Evolutionary conservation across 2,329 filamentous ascomycete genomes (phyloP).

Genomic region (Alternaria ethzedia): DNA sequence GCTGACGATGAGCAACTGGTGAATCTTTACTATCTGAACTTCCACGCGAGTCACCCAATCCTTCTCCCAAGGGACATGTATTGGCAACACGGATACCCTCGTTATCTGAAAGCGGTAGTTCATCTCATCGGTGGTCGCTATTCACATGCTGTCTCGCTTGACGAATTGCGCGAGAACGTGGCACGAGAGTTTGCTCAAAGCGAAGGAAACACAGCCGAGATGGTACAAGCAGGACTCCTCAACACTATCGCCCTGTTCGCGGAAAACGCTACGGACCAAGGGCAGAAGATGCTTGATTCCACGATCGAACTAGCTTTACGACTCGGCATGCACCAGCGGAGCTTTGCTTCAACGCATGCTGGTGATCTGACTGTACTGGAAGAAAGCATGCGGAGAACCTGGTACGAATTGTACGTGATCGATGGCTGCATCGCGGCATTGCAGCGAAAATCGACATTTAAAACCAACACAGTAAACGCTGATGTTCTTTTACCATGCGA

Average conservation of each 20-base stretch:
- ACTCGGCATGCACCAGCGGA: slow-evolving; percentile 72
- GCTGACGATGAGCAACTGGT: slow-evolving; percentile 44
- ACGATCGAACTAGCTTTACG: slow-evolving; percentile 75
- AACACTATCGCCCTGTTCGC: slow-evolving; percentile 77
- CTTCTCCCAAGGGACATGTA: slow-evolving; percentile 53
- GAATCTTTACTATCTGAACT: slow-evolving; percentile 58
- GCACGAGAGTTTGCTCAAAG: slow-evolving; percentile 12
- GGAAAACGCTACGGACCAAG: slow-evolving; percentile 69
- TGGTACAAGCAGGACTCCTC: slow-evolving; percentile 77
- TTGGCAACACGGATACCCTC: slow-evolving; percentile 45
- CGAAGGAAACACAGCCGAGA: slow-evolving; percentile 50
- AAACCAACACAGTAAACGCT: slow-evolving; percentile 67
- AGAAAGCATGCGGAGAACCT: slow-evolving; percentile 83
- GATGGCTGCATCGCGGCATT: slow-evolving; percentile 83
- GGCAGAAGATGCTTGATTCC: slow-evolving; percentile 67
- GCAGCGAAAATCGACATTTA: slow-evolving; percentile 70
- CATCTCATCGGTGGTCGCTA: slow-evolving; percentile 61
- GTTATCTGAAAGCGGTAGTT: slow-evolving; percentile 57
- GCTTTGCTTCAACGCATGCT: slow-evolving; percentile 68
- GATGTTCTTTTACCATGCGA: slow-evolving; percentile 79
- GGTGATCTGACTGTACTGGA: slow-evolving; percentile 69
- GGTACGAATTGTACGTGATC: slow-evolving; percentile 81
- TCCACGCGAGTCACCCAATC: slow-evolving; percentile 60
- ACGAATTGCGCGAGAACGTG: slow-evolving; percentile 42
- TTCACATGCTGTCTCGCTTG: slow-evolving; percentile 47